Conservation (phyloP, 129 eudicot genomes). For the Glebionis coronaria region DNA sequence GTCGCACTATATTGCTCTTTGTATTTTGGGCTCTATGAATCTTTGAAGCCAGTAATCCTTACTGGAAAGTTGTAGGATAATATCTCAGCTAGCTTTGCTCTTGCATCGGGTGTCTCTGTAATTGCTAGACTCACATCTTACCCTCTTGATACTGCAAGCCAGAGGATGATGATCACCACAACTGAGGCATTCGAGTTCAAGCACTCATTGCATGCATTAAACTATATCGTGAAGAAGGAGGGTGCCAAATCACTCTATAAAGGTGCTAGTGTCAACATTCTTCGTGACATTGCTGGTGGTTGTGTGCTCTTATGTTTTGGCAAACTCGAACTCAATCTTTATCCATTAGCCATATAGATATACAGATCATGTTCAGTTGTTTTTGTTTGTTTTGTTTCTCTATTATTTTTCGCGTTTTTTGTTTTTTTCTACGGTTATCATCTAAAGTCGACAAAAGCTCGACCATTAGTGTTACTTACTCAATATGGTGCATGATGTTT, state of each 20-base stretch:
- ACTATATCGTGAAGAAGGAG: constrained; percentile 67
- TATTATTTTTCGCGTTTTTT: too few relatives aligned
- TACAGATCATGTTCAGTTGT: too few relatives aligned
- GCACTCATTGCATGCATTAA: constrained; percentile 55
- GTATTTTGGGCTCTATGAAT: constrained; percentile 90
- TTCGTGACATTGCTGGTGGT: constrained; percentile 92
- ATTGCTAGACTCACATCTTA: constrained; percentile 87
- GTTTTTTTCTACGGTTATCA: too few relatives aligned
- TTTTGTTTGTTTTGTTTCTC: too few relatives aligned
- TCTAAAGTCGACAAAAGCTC: too few relatives aligned
- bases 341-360: too few relatives aligned
- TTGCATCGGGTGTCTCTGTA: constrained; percentile 87
- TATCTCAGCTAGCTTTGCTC: constrained; percentile 66
- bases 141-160: constrained; percentile 84
- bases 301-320: constrained; percentile 94
- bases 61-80: constrained; percentile 76
- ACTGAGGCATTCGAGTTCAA: constrained; percentile 69
- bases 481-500: too few relatives aligned
- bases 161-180: constrained; percentile 96
- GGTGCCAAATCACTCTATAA: constrained; percentile 65
- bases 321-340: constrained; percentile 23
- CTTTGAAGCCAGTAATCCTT: constrained; percentile 77
- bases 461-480: too few relatives aligned
- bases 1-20: constrained; percentile 85
- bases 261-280: constrained; percentile 88